Evolutionary conservation across 805 yeast species (phyloP), one percentile per base, ranked within the genome.

Genomic region (Candida gorgasii): DNA sequence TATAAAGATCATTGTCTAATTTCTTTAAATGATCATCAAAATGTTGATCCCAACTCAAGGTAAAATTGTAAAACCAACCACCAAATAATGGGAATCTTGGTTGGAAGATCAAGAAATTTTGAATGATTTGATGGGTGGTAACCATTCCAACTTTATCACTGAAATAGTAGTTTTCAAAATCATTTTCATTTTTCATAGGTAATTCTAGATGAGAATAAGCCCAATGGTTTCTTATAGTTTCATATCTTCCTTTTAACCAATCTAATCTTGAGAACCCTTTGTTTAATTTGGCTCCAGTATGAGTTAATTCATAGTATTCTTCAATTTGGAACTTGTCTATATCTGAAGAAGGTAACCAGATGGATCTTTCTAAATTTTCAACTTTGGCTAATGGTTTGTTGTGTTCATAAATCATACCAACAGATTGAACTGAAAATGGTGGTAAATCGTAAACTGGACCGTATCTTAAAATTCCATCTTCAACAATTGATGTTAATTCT

Each of bases 1-100:
- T 58, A 58, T 79, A 87, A 11, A 69, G 62, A 45, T 78, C 81
- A 15, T 51, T 55, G 19, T 51, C 46, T 13, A 71, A 52, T 30
- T 61, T 54, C 52, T 66, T 80, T 40, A 86, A 69, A 51, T 75
- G 82, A 34, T 78, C 65, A 12, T 67, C 55, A 31, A 90, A 64
- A 15, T 72, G 67, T 49, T 80, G 77, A 38, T 83, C 79, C 96
- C 96, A 93, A n/a, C 98, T 98, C 52, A 92, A 64, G 16, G 98
- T 93, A 73, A 88, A 93, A 66, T 92, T 89, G 66, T 89, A 92
- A 55, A 82, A 76, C 99, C 99, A 93, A 32, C 90, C 95, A 37
- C 99, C 99, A 64, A 88, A 86, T 5, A 93, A 61, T n/a, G 99
- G 99, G 71, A 73, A 93, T 62, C 99, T 78, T 43, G 98, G 98